These are phyloP conservation scores for Protea cynaroides DNA, from an alignment of 164 flowering plant species.

Conservation along the genomic window DNA sequence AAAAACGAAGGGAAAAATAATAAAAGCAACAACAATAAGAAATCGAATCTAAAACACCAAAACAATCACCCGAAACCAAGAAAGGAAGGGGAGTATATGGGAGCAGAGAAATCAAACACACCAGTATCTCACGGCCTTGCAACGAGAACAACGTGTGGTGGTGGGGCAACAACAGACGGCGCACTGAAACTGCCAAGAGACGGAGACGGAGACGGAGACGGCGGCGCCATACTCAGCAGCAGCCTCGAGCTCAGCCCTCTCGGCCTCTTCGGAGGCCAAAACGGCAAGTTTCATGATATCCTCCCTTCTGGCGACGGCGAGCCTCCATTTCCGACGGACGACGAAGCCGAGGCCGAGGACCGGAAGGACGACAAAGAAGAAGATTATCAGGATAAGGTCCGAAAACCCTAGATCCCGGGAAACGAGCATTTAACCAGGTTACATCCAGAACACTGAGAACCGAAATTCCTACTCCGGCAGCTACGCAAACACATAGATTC, in stretches of 20 bases:
- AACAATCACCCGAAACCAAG: neutral
- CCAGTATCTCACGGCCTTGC: constrained; percentile 76
- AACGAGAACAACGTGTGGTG: constrained; percentile 61
- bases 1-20: too few relatives aligned
- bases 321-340: constrained; percentile 56
- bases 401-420: constrained; percentile 63
- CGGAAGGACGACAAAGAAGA: constrained; percentile 20
- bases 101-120: constrained; percentile 14
- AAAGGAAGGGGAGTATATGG: too few relatives aligned
- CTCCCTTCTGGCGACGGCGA: constrained; percentile 38
- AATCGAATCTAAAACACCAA: constrained; percentile 3
- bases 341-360: constrained; percentile 29
- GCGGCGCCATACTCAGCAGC: constrained; percentile 19
- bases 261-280: constrained; percentile 62
- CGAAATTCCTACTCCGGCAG: too few relatives aligned
- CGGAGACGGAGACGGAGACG: constrained; percentile 1
- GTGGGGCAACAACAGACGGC: constrained; percentile 58
- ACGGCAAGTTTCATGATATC: constrained; percentile 60
- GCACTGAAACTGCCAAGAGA: constrained; percentile 26
- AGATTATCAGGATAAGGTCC: constrained; percentile 25
- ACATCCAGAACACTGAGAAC: constrained; percentile 15
- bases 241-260: constrained; percentile 65
- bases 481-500: too few relatives aligned
- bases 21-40: too few relatives aligned
- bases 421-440: constrained; percentile 54